phyloP scores from a whole-genome alignment of 2,329 filamentous ascomycete species.

The Alternaria hordeiaustralica region DNA sequence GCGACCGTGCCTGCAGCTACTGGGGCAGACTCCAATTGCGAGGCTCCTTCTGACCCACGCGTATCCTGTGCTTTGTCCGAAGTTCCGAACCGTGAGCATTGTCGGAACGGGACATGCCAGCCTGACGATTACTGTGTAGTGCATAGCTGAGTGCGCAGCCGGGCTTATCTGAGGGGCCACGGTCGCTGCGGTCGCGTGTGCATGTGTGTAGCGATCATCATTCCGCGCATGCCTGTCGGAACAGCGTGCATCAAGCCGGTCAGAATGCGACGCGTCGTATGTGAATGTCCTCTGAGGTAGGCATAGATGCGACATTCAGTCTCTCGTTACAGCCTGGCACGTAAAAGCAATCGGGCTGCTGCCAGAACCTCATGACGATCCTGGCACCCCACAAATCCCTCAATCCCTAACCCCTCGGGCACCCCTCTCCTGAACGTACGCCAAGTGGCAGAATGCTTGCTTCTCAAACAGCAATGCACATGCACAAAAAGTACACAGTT shows the following conservation, averaged over 20 bases:
- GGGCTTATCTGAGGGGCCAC: conserved; percentile 9
- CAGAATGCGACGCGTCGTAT: neutral
- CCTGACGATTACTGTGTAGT: neutral
- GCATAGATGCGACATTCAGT: neutral
- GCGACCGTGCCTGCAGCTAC: conserved; percentile 11
- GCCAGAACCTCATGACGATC: neutral
- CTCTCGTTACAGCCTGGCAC: neutral
- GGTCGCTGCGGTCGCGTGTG: conserved; percentile 4
- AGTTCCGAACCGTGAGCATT: conserved; percentile 2
- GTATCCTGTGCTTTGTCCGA: conserved; percentile 15
- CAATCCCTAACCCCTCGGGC: neutral
- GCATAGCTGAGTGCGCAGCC: neutral
- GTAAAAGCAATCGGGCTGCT: neutral
- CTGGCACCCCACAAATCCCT: neutral
- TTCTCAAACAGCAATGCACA: neutral
- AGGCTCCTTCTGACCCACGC: conserved; percentile 23
- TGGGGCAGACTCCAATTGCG: conserved; percentile 21
- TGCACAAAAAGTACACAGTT: conserved; percentile 8
- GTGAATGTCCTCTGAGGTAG: neutral
- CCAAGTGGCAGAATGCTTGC: conserved; percentile 2
- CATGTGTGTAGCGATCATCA: conserved; percentile 8
- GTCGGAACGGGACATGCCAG: conserved; percentile 3
- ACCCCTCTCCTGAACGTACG: neutral
- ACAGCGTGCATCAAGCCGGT: conserved; percentile 3
- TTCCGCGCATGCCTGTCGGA: neutral